Percentiles rank a stretch among this genome's conserved stretches.
Evolutionary conservation across 2,329 filamentous ascomycete species (phyloP).

Genomic region (Trichoderma atroviride): DNA sequence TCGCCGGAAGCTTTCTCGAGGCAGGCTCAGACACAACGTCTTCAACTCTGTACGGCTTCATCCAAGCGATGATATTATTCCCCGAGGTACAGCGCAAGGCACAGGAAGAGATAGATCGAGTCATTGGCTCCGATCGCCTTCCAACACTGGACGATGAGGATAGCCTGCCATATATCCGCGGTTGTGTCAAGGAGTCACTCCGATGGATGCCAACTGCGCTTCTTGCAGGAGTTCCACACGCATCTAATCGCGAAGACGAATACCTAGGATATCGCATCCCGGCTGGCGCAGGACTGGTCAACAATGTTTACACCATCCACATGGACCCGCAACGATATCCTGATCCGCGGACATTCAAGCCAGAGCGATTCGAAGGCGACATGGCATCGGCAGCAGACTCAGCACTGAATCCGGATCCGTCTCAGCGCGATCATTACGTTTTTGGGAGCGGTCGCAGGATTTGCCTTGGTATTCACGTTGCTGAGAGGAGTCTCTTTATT

Average conservation of each 20-base stretch:
- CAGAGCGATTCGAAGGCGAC: neutral
- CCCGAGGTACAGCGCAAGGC: constrained; percentile 47
- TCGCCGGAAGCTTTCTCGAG: constrained; percentile 7
- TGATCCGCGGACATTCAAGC: neutral
- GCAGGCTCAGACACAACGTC: constrained; percentile 30
- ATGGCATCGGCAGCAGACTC: neutral
- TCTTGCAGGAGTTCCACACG: neutral
- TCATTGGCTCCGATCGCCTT: constrained; percentile 47
- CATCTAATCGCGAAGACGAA: neutral
- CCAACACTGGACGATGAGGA: constrained; percentile 48
- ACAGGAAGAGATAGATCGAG: constrained; percentile 46
- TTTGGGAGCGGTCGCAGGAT: neutral
- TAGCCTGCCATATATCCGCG: constrained; percentile 47
- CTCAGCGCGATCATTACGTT: neutral
- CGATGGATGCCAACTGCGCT: constrained; percentile 36
- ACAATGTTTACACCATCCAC: neutral
- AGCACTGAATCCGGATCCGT: neutral
- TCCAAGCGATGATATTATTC: constrained; percentile 51
- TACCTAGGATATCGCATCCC: constrained; percentile 5
- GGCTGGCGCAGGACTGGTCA: neutral
- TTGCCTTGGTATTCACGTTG: neutral
- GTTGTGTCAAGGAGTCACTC: constrained; percentile 36
- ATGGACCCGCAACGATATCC: neutral
- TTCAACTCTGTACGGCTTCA: constrained; percentile 43
- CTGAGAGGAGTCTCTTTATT: neutral